A percentile compares a stretch with the other conserved stretches of the same genome.
phyloP scores from a whole-genome alignment of 108 stramenopile genomes.

The Pseudonitzschia multistriata region DNA sequence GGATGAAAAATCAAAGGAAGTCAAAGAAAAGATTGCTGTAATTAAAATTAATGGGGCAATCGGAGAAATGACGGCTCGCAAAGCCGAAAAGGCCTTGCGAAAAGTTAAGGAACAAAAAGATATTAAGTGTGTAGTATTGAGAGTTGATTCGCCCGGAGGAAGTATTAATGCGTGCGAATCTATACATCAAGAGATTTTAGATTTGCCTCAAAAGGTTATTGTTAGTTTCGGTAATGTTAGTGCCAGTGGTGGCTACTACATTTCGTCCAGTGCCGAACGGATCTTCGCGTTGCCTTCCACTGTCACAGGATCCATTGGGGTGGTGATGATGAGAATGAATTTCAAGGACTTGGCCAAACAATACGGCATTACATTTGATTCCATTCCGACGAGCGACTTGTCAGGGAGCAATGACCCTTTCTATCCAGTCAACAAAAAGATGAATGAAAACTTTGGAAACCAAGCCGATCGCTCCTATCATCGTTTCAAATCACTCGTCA shows the following conservation, averaged over 20 bases:
- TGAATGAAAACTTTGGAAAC: constrained; percentile 54
- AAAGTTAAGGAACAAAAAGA: constrained; percentile 49
- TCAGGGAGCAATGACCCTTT: constrained; percentile 54
- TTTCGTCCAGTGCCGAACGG: constrained; percentile 51
- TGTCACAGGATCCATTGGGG: constrained; percentile 80
- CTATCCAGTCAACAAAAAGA: constrained; percentile 49
- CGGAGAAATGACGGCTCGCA: constrained; percentile 41
- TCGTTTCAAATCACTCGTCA: constrained; percentile 66
- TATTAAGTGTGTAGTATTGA: constrained; percentile 62
- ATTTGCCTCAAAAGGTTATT: constrained; percentile 48
- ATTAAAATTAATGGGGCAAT: constrained; percentile 63
- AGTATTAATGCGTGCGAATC: constrained; percentile 67
- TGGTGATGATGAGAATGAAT: constrained; percentile 67
- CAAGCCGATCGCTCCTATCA: constrained; percentile 54
- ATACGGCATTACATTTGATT: constrained; percentile 61
- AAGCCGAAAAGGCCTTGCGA: constrained; percentile 47
- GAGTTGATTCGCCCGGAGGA: constrained; percentile 75
- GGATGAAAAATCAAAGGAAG: constrained; percentile 5
- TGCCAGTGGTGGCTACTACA: constrained; percentile 84
- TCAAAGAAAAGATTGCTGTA: constrained; percentile 58
- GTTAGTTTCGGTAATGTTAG: constrained; percentile 74
- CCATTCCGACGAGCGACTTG: constrained; percentile 49
- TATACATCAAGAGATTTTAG: constrained; percentile 59
- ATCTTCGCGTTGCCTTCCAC: constrained; percentile 73
- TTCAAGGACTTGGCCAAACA: constrained; percentile 54